phyloP scores from a whole-genome alignment of 208 protist species.

The Naegleria gruberi region DNA sequence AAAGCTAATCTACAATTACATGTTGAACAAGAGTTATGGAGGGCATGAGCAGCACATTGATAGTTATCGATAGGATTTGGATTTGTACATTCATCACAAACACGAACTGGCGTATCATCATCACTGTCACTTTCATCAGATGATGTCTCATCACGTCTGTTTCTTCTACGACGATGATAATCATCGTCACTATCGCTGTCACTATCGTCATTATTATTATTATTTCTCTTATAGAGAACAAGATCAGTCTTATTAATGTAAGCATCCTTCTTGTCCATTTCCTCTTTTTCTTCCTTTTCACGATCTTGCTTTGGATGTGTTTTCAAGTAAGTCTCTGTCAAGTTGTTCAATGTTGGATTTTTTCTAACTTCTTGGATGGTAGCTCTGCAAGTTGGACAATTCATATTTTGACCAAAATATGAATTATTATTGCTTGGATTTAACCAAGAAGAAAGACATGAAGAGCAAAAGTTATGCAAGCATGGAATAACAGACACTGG shows the following conservation, averaged over 20 bases:
- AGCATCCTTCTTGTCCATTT: slow-evolving; percentile 46
- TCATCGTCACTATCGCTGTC: not conserved
- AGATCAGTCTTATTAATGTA: slow-evolving; percentile 36
- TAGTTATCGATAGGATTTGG: slow-evolving; percentile 51
- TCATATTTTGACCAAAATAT: slow-evolving; percentile 23
- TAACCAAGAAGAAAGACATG: slow-evolving; percentile 65
- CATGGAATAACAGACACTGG: slow-evolving; percentile 67
- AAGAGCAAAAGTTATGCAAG: slow-evolving; percentile 71
- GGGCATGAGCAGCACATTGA: slow-evolving; percentile 46
- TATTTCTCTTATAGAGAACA: not conserved
- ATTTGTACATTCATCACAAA: not conserved
- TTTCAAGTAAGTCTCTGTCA: slow-evolving; percentile 57
- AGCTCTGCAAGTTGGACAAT: slow-evolving; percentile 60
- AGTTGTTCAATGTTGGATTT: slow-evolving; percentile 62
- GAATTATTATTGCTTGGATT: not conserved
- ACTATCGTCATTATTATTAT: not conserved
- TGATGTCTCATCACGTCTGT: not conserved
- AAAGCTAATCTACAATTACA: not conserved
- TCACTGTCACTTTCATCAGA: not conserved
- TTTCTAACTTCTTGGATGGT: slow-evolving; percentile 54
- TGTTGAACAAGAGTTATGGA: slow-evolving; percentile 48
- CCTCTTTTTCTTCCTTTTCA: slow-evolving; percentile 42
- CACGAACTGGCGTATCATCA: not conserved
- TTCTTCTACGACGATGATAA: no score
- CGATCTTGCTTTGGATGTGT: slow-evolving; percentile 42